phyloP scores from a whole-genome alignment of 768 basidiomycete species.

The Botryobasidium botryosum region DNA sequence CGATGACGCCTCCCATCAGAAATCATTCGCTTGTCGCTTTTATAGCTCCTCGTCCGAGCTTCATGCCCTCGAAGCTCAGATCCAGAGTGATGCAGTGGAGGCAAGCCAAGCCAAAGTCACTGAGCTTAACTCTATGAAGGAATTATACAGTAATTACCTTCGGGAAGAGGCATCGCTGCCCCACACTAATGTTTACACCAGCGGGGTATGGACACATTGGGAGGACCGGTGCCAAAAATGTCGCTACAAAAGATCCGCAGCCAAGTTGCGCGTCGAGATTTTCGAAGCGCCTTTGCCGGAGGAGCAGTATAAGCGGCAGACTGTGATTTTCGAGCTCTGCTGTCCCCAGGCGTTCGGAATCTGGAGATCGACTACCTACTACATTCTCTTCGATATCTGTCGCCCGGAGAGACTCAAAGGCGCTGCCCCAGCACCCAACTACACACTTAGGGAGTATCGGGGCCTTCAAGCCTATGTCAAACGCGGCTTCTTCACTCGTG shows the following conservation, averaged over 20 bases:
- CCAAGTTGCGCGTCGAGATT: conserved; percentile 18
- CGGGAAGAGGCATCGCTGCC: background rate
- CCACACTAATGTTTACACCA: background rate
- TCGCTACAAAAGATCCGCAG: conserved; percentile 9
- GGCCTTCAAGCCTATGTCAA: background rate
- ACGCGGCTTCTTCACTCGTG: background rate
- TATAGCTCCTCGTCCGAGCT: background rate
- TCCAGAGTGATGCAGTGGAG: background rate
- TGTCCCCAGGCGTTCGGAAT: conserved; percentile 1
- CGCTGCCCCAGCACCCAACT: background rate
- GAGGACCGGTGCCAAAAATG: conserved; percentile 19
- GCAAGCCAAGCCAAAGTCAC: background rate
- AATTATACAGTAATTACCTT: background rate
- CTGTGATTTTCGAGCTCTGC: conserved; percentile 3
- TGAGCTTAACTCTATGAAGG: background rate
- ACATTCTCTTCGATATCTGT: conserved; percentile 1
- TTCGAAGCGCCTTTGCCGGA: conserved; percentile 34
- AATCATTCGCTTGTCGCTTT: conserved; percentile 15
- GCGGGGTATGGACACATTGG: background rate
- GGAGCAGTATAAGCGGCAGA: conserved; percentile 12
- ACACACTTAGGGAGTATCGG: background rate
- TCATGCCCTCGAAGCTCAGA: background rate
- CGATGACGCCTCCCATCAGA: conserved; percentile 7
- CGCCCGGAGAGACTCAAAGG: too few species aligned
- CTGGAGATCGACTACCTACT: conserved; percentile 2